phyloP scores from a whole-genome alignment of 2,329 filamentous ascomycete species.

The Hymenoscyphus albidus region DNA sequence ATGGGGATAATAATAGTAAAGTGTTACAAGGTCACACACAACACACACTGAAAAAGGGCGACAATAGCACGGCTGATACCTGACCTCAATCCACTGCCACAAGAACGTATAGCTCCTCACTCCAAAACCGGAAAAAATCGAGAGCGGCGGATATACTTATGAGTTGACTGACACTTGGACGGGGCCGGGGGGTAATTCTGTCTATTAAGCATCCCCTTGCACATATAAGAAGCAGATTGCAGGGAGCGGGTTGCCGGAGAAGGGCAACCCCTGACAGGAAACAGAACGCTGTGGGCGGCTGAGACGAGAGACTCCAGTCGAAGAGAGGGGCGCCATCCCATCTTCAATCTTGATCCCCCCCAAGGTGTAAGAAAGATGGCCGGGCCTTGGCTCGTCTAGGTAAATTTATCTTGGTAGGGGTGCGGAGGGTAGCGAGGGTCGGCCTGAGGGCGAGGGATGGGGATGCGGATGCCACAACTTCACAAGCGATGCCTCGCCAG shows the following conservation, averaged over 20 bases:
- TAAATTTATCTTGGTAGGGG: neutral
- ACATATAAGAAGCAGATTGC: slow-evolving; percentile 21
- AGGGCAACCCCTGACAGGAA: slow-evolving; percentile 4
- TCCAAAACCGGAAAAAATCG: neutral
- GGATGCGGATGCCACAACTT: neutral
- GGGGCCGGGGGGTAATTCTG: slow-evolving; percentile 16
- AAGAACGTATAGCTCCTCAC: slow-evolving; percentile 5
- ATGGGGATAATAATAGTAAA: neutral
- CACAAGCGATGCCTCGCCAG: neutral
- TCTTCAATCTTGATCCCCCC: neutral
- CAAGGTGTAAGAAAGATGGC: neutral
- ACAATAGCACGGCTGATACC: slow-evolving; percentile 19
- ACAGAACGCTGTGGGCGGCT: slow-evolving; percentile 27
- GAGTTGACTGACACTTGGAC: slow-evolving; percentile 23
- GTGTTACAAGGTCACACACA: slow-evolving; percentile 8
- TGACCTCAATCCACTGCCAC: slow-evolving; percentile 22
- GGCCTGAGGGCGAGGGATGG: neutral
- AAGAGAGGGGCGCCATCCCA: neutral
- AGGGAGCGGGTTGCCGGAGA: slow-evolving; percentile 2
- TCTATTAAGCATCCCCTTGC: slow-evolving; percentile 21
- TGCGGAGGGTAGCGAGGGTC: neutral
- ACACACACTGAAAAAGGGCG: slow-evolving; percentile 11
- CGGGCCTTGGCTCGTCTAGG: neutral
- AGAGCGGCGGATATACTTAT: slow-evolving; percentile 24
- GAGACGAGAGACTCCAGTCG: slow-evolving; percentile 17